Evolutionary conservation across 2,329 filamentous ascomycete species (phyloP).

Genomic region (Venturia pyrina): DNA sequence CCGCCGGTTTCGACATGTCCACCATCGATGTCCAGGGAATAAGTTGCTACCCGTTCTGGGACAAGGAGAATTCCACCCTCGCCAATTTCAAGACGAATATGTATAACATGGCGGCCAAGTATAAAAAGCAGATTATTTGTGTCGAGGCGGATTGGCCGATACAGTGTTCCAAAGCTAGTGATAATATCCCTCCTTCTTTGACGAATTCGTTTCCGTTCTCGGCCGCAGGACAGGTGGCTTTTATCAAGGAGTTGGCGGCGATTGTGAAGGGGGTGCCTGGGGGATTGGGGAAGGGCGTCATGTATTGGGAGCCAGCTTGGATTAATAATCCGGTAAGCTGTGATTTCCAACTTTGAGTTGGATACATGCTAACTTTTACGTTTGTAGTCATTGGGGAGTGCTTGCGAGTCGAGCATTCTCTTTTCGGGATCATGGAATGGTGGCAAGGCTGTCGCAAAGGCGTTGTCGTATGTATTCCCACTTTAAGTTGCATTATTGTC

Average conservation of each 20-base stretch:
- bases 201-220: constrained; percentile 48
- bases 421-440: not conserved
- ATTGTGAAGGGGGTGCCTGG: constrained; percentile 43
- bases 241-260: constrained; percentile 49
- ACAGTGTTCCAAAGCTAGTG: constrained; percentile 42
- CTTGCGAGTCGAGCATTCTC: constrained; percentile 6
- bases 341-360: not conserved
- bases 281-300: constrained; percentile 46
- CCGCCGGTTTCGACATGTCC: constrained; percentile 37
- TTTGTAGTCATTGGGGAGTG: constrained; percentile 6
- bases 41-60: constrained; percentile 66
- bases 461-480: constrained; percentile 4
- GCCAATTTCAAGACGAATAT: constrained; percentile 45
- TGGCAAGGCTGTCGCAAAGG: not conserved
- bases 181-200: constrained; percentile 51
- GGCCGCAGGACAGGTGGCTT: constrained; percentile 51
- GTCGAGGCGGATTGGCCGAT: constrained; percentile 64
- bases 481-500: too few relatives aligned
- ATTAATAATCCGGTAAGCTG: constrained; percentile 46
- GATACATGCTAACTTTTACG: not conserved
- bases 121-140: constrained; percentile 57
- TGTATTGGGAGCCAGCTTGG: constrained; percentile 69
- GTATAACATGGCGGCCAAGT: constrained; percentile 49
- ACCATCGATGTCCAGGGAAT: constrained; percentile 62
- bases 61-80: constrained; percentile 44